These are phyloP conservation scores for Myriangium duriaei DNA, from an alignment of 2,329 filamentous ascomycete genomes.

Conservation along the genomic window DNA sequence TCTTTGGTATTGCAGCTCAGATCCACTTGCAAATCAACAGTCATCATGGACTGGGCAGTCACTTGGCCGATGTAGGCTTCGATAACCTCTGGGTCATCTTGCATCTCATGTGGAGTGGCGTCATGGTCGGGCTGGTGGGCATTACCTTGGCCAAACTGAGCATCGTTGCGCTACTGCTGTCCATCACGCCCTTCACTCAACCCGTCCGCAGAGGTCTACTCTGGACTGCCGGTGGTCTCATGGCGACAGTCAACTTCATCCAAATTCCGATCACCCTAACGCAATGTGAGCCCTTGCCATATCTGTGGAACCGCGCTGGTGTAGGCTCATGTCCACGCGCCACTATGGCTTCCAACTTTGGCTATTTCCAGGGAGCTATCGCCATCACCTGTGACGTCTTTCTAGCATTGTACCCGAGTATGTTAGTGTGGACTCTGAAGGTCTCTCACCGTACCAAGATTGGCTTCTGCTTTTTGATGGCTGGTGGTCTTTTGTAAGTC, in stretches of 20 bases:
- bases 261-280: slow-evolving; percentile 2
- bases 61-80: slow-evolving; percentile 1
- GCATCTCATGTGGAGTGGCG: neutral
- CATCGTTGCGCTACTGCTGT: slow-evolving; percentile 6
- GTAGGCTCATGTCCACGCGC: slow-evolving; percentile 4
- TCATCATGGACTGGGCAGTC: slow-evolving; percentile 1
- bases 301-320: slow-evolving; percentile 3
- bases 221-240: neutral
- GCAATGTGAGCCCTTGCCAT: slow-evolving; percentile 1
- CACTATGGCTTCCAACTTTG: slow-evolving; percentile 2
- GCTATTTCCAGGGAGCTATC: slow-evolving; percentile 6
- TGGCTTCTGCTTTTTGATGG: slow-evolving; percentile 7
- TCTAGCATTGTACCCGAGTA: slow-evolving; percentile 5
- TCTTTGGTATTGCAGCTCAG: slow-evolving; percentile 7
- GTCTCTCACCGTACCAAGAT: slow-evolving; percentile 4
- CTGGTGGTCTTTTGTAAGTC: slow-evolving; percentile 1
- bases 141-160: slow-evolving; percentile 3
- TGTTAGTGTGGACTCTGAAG: slow-evolving; percentile 5
- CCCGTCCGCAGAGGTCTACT: neutral
- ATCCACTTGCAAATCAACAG: slow-evolving; percentile 3
- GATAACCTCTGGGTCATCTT: slow-evolving; percentile 5
- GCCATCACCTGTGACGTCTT: neutral
- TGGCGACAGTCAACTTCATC: neutral
- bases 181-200: neutral
- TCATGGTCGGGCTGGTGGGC: neutral